Evolutionary conservation across 2,329 filamentous ascomycete genomes (phyloP), one percentile per base, ranked within the genome.

Genomic region (Zasmidium citrigriseum): DNA sequence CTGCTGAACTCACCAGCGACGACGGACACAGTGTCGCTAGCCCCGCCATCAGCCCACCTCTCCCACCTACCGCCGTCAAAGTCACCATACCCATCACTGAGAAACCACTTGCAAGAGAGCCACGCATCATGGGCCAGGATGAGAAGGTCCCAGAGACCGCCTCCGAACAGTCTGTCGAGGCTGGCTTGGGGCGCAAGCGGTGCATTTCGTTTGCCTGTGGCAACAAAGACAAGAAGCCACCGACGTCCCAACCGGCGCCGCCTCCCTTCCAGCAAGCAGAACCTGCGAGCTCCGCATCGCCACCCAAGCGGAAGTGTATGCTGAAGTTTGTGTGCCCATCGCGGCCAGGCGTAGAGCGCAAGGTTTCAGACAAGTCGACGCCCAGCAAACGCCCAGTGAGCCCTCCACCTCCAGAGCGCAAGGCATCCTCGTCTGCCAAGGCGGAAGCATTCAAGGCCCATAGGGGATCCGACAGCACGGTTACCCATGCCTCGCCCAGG

Each of bases 181-280:
- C 82, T n/a, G 81, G 79, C 11, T 76, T 87, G 52, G 88, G 86
- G 50, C 89, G 90, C 69, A 96, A 93, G 78, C 86, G 93, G 60
- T 93, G 90, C 75, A 97, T 98, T 66, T 93, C 89, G 59, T 98
- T 98, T 73, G 92, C 91, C 29, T 98, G 93, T 72, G 83, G 83
- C 38, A 90, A 88, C 70, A 81, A 85, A 7, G 76, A 77, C 23
- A 68, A 74, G 25, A 80, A 78, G 63, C 73, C 77, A 52, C 72
- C 75, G 23, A 70, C 74, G 22, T 64, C 67, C 54, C 67, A 69
- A n/a, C 62, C 73, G 3, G 73, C 75, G 66, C 66, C 69, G 11
- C 55, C 51, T 4, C 7, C 55, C n/a, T 46, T 41, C 14, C 58
- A 62, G 21, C 22, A 57, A 14, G 34, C 61, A 16, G 54, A 63